phyloP scores from a whole-genome alignment of 345 rosid genomes.

The Brassica juncea region DNA sequence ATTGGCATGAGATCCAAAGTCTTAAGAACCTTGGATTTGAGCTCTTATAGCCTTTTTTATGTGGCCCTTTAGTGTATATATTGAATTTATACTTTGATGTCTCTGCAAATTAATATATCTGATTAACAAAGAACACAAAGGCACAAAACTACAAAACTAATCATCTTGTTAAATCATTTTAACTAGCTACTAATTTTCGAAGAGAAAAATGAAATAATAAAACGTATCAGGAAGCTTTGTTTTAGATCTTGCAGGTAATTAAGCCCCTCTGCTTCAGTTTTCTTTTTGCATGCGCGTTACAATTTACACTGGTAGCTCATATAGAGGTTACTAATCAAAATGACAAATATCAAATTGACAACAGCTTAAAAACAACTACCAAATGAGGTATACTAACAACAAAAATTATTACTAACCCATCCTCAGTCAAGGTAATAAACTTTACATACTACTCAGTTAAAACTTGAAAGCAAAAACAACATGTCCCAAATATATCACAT shows the following conservation, averaged over 20 bases:
- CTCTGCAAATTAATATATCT: not conserved
- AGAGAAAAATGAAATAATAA: not conserved
- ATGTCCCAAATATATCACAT: not conserved
- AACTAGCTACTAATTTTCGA: not conserved
- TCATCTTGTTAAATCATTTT: not conserved
- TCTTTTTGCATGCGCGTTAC: not conserved
- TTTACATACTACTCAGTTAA: not conserved
- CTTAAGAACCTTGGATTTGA: not conserved
- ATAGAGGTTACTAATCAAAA: not conserved
- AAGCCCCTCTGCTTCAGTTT: not conserved
- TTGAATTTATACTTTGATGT: not conserved
- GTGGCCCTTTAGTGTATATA: not conserved
- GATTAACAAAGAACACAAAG: not conserved
- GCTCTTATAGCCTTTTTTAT: not conserved
- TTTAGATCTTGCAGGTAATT: not conserved
- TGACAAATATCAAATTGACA: not conserved
- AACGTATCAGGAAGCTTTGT: not conserved
- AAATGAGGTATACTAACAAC: not conserved
- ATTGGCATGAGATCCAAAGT: not conserved
- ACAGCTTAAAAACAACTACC: not conserved
- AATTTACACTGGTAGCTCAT: not conserved
- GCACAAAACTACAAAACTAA: not conserved
- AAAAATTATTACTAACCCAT: not conserved
- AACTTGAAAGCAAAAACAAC: not conserved
- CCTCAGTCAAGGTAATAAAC: not conserved